A percentile compares a stretch with the other conserved stretches of the same genome.
Conservation (phyloP, 1,139 yeast genomes). For the Magnusiomyces paraingens region DNA sequence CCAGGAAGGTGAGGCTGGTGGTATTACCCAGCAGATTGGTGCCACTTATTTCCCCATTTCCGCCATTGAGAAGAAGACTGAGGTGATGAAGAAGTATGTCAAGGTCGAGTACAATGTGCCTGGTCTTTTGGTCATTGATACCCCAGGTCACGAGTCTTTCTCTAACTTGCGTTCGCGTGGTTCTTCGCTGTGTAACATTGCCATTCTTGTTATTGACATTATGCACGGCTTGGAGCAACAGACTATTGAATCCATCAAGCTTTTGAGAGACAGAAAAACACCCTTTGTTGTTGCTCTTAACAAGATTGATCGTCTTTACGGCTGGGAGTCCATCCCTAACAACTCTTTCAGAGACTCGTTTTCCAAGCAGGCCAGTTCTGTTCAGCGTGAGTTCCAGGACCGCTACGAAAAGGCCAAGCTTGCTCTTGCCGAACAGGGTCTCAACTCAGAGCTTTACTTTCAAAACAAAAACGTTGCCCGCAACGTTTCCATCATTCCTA, state of each 20-base stretch:
- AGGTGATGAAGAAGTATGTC: conserved; percentile 82
- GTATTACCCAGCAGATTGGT: conserved; percentile 99
- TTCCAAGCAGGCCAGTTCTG: conserved; percentile 72
- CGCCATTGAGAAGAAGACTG: conserved; percentile 84
- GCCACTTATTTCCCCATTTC: conserved; percentile 99
- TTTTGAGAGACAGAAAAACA: conserved; percentile 93
- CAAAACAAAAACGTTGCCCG: conserved; percentile 90
- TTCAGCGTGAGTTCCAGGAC: conserved; percentile 86
- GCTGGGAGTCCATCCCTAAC: conserved; percentile 86
- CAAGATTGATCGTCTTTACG: conserved; percentile 95
- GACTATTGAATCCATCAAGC: conserved; percentile 86
- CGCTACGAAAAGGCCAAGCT: conserved; percentile 81
- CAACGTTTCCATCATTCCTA: conserved; percentile 93
- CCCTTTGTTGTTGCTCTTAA: conserved; percentile 96
- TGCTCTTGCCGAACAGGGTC: conserved; percentile 95
- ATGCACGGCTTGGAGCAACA: conserved; percentile 99
- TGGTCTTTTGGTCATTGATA: conserved; percentile 91
- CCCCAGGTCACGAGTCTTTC: conserved; percentile 99
- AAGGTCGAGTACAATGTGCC: conserved; percentile 84
- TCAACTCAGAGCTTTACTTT: conserved; percentile 93
- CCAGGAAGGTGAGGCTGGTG: conserved; percentile 99
- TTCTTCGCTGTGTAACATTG: conserved; percentile 97
- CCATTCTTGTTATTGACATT: conserved; percentile 94
- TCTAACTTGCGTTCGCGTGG: conserved; percentile 97
- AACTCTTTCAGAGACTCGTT: conserved; percentile 94